Percentiles rank a stretch among this genome's conserved stretches.
These are phyloP conservation scores for Arabis alpina DNA, from an alignment of 345 rosid genomes.

Conservation along the genomic window DNA sequence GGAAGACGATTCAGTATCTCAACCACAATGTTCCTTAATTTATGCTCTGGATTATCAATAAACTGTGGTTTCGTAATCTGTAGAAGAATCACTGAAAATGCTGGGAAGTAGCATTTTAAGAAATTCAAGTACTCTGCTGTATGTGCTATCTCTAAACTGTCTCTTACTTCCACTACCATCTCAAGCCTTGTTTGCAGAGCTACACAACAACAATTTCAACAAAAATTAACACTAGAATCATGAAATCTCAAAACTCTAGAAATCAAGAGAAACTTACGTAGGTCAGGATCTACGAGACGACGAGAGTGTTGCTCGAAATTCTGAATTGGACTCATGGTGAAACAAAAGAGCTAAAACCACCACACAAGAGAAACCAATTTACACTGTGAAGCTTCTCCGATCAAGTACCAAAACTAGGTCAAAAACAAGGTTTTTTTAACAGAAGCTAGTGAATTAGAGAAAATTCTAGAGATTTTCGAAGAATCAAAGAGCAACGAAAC, in stretches of 20 bases:
- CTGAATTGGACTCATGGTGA: conserved; percentile 89
- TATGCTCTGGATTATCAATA: conserved; percentile 86
- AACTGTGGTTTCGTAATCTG: conserved; percentile 86
- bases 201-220: conserved; percentile 41
- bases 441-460: conserved; percentile 11
- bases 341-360: conserved; percentile 21
- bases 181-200: conserved; percentile 78
- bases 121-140: conserved; percentile 96
- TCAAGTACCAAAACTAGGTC: conserved; percentile 36
- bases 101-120: conserved; percentile 89
- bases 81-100: conserved; percentile 77
- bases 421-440: conserved; percentile 27
- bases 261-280: conserved; percentile 50
- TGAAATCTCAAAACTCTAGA: not conserved
- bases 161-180: conserved; percentile 96
- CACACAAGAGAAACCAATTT: conserved; percentile 8
- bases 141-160: conserved; percentile 97
- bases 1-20: conserved; percentile 96
- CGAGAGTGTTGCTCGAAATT: conserved; percentile 96
- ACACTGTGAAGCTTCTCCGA: conserved; percentile 29
- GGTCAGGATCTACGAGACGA: conserved; percentile 77
- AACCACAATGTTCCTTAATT: conserved; percentile 82
- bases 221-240: not conserved
- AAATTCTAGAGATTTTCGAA: conserved; percentile 1
- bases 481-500: not conserved